Percentiles rank a stretch among this genome's conserved stretches.
Conservation (phyloP, 2,329 filamentous ascomycete species). For the Aureobasidium musti region DNA sequence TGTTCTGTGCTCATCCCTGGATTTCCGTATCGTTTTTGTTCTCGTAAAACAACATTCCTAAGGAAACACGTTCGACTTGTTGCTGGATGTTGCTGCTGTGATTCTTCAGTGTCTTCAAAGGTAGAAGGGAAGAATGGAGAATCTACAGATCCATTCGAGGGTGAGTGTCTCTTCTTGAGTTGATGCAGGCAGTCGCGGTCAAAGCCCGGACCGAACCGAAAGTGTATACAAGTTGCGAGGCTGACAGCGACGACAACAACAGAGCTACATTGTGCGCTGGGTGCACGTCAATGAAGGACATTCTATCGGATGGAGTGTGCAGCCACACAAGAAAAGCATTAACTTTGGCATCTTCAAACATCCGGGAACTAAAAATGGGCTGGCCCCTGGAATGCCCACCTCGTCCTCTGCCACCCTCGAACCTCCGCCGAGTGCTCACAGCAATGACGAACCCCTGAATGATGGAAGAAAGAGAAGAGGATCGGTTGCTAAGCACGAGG, state of each 20-base stretch:
- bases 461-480: conserved; percentile 45
- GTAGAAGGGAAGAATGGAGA: conserved; percentile 22
- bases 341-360: conserved; percentile 99
- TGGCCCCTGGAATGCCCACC: conserved; percentile 43
- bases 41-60: not conserved
- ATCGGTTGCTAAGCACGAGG: conserved; percentile 49
- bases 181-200: not conserved
- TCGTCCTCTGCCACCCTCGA: conserved; percentile 48
- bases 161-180: not conserved
- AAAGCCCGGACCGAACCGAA: conserved; percentile 19
- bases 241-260: not conserved
- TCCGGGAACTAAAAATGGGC: conserved; percentile 69
- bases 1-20: conserved; percentile 5
- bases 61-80: not conserved
- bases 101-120: not conserved
- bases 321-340: conserved; percentile 97
- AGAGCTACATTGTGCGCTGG: conserved; percentile 99
- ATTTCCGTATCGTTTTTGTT: not conserved
- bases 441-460: conserved; percentile 55
- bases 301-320: conserved; percentile 96
- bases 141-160: conserved; percentile 30
- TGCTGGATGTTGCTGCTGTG: not conserved
- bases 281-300: conserved; percentile 86
- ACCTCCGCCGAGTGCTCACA: conserved; percentile 49
- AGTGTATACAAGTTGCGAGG: conserved; percentile 11